Percentiles rank a stretch among this genome's conserved stretches.
phyloP scores from a whole-genome alignment of 805 yeast species.

The Candida piceae region DNA sequence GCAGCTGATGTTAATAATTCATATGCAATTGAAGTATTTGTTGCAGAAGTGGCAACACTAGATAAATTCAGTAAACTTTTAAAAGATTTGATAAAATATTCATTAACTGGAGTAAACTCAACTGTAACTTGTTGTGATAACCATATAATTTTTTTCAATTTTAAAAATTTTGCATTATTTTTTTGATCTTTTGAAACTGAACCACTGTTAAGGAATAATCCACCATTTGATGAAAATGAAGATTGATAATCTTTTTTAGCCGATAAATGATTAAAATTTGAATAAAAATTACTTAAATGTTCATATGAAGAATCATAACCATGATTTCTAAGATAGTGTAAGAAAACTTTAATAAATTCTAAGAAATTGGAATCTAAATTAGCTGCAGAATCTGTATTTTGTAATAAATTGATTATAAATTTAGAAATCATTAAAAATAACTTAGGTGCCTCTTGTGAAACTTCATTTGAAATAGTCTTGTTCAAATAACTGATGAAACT shows the following conservation, averaged over 20 bases:
- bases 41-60: conserved; percentile 25
- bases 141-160: conserved; percentile 29
- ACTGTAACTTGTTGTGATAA: conserved; percentile 26
- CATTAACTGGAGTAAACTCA: conserved; percentile 18
- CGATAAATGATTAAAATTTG: conserved; percentile 13
- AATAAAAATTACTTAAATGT: conserved; percentile 12
- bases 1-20: conserved; percentile 25
- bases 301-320: conserved; percentile 14
- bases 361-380: too few species aligned
- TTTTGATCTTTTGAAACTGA: conserved; percentile 3
- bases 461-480: neutral
- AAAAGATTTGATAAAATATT: conserved; percentile 23
- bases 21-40: conserved; percentile 25
- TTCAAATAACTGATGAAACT: conserved; percentile 13
- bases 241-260: conserved; percentile 17
- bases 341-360: too few species aligned
- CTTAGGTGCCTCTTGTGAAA: conserved; percentile 8
- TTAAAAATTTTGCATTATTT: conserved; percentile 18
- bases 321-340: conserved; percentile 10
- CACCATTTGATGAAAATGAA: conserved; percentile 4
- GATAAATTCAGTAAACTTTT: conserved; percentile 26
- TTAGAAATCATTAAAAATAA: conserved; percentile 20
- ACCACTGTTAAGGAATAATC: conserved; percentile 5
- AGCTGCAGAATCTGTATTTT: conserved; percentile 1
- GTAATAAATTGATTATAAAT: conserved; percentile 17